These are phyloP conservation scores for Rubia balearica DNA, from an alignment of 305 asterid genomes.

Conservation along the genomic window DNA sequence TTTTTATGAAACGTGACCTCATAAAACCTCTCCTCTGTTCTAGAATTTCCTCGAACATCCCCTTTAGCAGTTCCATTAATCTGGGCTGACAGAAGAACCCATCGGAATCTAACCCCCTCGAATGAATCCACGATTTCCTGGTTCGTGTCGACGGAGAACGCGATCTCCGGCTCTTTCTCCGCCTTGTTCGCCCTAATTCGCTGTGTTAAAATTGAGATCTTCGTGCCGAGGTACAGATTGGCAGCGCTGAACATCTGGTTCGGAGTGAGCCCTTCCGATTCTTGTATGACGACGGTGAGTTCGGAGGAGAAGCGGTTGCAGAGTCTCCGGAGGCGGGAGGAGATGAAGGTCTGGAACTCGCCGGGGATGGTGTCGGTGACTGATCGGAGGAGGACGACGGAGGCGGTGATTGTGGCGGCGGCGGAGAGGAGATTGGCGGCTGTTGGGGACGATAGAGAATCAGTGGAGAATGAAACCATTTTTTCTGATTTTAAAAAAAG, in stretches of 20 bases:
- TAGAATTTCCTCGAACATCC: constrained; percentile 17
- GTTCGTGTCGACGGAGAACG: constrained; percentile 45
- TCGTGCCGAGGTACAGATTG: constrained; percentile 42
- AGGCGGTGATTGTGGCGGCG: constrained; percentile 46
- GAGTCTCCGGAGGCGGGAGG: constrained; percentile 32
- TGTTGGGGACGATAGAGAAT: constrained; percentile 31
- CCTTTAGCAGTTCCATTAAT: constrained; percentile 22
- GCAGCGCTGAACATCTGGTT: constrained; percentile 57
- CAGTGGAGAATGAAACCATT: constrained; percentile 27
- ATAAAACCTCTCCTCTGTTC: constrained; percentile 36
- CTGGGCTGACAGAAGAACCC: constrained; percentile 39
- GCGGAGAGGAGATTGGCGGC: constrained; percentile 37
- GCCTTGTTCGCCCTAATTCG: constrained; percentile 56
- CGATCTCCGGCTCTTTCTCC: constrained; percentile 38
- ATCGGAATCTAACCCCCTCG: constrained; percentile 30
- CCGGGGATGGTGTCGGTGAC: constrained; percentile 46
- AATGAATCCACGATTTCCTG: constrained; percentile 42
- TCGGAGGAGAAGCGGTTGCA: constrained; percentile 40
- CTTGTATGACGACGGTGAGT: constrained; percentile 51
- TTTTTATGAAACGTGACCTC: constrained; percentile 56
- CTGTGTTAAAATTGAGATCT: constrained; percentile 37
- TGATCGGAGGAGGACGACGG: constrained; percentile 44
- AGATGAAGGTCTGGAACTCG: constrained; percentile 30
- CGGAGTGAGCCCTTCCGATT: constrained; percentile 54
- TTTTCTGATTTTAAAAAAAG: not conserved